phyloP scores from a whole-genome alignment of 805 yeast genomes.

The Torulaspora quercuum region DNA sequence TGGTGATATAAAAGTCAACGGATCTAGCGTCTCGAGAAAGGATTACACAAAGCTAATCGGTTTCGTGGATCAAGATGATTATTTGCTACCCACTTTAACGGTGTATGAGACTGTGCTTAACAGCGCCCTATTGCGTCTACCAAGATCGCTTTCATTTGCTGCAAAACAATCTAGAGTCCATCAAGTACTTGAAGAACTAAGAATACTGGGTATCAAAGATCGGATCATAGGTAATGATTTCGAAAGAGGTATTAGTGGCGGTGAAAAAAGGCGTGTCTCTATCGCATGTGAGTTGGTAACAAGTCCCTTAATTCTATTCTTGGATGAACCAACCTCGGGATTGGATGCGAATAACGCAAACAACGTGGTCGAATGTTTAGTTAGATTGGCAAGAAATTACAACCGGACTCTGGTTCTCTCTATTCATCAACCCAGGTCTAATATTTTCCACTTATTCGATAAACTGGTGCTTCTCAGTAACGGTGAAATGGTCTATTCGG shows the following conservation, averaged over 20 bases:
- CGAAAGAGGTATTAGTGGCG: conserved; percentile 81
- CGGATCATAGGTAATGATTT: conserved; percentile 84
- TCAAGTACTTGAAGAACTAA: conserved; percentile 80
- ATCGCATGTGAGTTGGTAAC: conserved; percentile 93
- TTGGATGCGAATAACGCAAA: conserved; percentile 90
- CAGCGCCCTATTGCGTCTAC: conserved; percentile 84
- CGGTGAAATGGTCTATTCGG: conserved; percentile 85
- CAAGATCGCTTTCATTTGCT: conserved; percentile 67
- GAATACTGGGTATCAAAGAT: conserved; percentile 80
- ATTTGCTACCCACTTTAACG: conserved; percentile 83
- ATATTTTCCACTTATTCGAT: conserved; percentile 88
- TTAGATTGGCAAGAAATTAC: conserved; percentile 71
- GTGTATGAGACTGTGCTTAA: conserved; percentile 94
- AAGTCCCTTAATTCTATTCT: conserved; percentile 73
- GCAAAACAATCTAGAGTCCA: conserved; percentile 76
- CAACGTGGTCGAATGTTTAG: conserved; percentile 83
- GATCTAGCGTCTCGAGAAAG: conserved; percentile 39
- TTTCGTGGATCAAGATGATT: conserved; percentile 95
- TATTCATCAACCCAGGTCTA: conserved; percentile 95
- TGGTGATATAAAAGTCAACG: conserved; percentile 78
- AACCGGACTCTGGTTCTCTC: conserved; percentile 88
- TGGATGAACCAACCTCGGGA: conserved; percentile 96
- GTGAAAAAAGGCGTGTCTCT: conserved; percentile 84
- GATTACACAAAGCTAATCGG: conserved; percentile 72
- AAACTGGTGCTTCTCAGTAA: conserved; percentile 74